Conservation (phyloP, 2,329 filamentous ascomycete species). For the Penicillium sp. region DNA sequence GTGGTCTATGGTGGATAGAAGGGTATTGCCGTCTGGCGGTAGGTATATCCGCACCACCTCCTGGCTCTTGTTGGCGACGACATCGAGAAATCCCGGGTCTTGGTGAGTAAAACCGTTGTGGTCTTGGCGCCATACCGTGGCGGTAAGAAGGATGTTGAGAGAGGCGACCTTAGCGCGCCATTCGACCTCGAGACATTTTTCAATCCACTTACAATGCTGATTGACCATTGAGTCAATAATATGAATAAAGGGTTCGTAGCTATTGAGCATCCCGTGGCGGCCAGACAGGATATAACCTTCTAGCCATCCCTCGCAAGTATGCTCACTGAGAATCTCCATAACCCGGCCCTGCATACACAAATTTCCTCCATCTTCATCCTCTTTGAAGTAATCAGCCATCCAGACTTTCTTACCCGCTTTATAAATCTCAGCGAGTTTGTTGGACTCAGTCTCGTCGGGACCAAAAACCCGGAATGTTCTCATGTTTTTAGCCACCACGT, state of each 20-base stretch:
- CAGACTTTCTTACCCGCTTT: conserved; percentile 76
- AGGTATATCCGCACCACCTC: conserved; percentile 81
- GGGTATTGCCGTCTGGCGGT: conserved; percentile 76
- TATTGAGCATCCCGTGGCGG: conserved; percentile 75
- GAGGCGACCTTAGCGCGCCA: conserved; percentile 74
- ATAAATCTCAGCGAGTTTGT: conserved; percentile 73
- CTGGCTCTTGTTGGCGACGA: conserved; percentile 77
- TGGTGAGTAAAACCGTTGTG: conserved; percentile 85
- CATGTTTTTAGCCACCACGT: conserved; percentile 66
- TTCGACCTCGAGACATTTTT: conserved; percentile 77
- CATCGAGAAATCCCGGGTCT: conserved; percentile 77
- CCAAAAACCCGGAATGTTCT: conserved; percentile 74
- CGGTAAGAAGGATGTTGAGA: conserved; percentile 76
- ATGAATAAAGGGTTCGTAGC: conserved; percentile 81
- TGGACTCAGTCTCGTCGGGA: conserved; percentile 79
- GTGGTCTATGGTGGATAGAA: conserved; percentile 75
- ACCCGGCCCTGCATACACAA: conserved; percentile 68
- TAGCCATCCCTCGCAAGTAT: conserved; percentile 78
- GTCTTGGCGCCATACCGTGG: conserved; percentile 79
- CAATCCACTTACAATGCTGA: conserved; percentile 83
- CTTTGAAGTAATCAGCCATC: conserved; percentile 76
- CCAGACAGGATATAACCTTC: conserved; percentile 77
- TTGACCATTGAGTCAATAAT: conserved; percentile 86
- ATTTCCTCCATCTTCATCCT: conserved; percentile 74
- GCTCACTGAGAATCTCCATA: conserved; percentile 86